Conservation (phyloP, 345 rosid species). For the Eucalyptus marginata region DNA sequence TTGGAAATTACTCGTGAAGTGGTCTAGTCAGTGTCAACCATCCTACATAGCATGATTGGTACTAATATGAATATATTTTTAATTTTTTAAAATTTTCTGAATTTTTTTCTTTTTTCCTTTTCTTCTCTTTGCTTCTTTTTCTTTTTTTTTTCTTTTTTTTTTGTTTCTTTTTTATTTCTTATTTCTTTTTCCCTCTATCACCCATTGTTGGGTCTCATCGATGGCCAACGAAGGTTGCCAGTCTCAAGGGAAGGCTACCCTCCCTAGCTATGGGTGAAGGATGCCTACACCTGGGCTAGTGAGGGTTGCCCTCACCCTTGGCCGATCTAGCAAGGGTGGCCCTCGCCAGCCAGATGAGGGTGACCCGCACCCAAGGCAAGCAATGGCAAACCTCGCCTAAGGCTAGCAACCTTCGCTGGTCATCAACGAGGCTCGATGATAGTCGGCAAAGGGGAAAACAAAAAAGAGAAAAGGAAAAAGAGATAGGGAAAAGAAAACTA, state of each 20-base stretch:
- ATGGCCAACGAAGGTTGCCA: accelerated
- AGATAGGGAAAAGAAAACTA: no score
- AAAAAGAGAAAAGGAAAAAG: neutral
- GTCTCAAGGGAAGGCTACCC: neutral
- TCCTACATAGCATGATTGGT: neutral
- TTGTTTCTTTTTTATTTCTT: no score
- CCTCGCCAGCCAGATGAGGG: accelerated
- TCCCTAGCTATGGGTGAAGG: neutral
- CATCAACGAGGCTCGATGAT: accelerated
- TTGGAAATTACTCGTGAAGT: accelerated
- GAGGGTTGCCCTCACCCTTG: neutral
- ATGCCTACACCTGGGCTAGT: no score
- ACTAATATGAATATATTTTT: no score
- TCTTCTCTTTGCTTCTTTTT: neutral
- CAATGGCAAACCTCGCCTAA: neutral
- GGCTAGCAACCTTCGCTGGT: neutral
- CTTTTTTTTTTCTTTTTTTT: no score
- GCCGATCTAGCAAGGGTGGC: accelerated
- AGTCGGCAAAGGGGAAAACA: accelerated
- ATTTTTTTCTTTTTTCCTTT: no score
- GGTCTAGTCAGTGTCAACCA: accelerated
- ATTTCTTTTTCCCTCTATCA: no score
- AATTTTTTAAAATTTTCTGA: no score
- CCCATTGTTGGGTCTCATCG: accelerated
- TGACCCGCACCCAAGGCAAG: neutral